Evolutionary conservation across 73 alveolate species (phyloP).

Genomic region (Paramecium bursaria): DNA sequence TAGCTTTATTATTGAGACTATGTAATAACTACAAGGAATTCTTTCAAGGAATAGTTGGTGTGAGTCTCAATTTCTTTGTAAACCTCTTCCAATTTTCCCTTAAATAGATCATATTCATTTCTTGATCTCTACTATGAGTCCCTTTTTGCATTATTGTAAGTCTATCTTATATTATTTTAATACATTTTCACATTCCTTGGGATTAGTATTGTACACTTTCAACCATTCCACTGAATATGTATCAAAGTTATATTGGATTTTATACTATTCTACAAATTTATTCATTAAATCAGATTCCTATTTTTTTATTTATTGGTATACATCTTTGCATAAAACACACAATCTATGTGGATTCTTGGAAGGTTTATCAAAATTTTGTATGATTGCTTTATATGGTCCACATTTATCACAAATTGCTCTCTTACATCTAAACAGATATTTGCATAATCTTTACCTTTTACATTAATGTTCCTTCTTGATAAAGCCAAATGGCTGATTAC

Average conservation of each 20-base stretch:
- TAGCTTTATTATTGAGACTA: neutral
- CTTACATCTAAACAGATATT: constrained; percentile 7
- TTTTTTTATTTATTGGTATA: constrained; percentile 6
- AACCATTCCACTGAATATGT: constrained; percentile 29
- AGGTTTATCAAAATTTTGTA: no score
- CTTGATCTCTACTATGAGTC: constrained; percentile 10
- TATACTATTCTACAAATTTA: constrained; percentile 3
- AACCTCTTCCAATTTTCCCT: neutral
- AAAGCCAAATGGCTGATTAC: constrained; percentile 27
- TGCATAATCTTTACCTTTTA: neutral
- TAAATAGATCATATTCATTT: constrained; percentile 8
- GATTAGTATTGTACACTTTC: no score
- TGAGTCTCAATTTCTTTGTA: neutral
- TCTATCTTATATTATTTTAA: no score
- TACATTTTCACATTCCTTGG: no score
- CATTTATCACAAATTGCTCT: constrained; percentile 61
- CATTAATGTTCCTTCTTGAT: constrained; percentile 40
- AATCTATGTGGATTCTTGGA: neutral
- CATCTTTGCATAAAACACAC: constrained; percentile 8
- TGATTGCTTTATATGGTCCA: constrained; percentile 30
- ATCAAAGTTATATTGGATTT: constrained; percentile 2
- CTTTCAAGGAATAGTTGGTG: constrained; percentile 38
- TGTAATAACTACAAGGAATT: neutral
- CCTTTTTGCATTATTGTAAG: no score
- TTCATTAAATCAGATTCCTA: constrained; percentile 30